Evolutionary conservation across 306 rosid species (phyloP).

Genomic region (Cicer bijugum): DNA sequence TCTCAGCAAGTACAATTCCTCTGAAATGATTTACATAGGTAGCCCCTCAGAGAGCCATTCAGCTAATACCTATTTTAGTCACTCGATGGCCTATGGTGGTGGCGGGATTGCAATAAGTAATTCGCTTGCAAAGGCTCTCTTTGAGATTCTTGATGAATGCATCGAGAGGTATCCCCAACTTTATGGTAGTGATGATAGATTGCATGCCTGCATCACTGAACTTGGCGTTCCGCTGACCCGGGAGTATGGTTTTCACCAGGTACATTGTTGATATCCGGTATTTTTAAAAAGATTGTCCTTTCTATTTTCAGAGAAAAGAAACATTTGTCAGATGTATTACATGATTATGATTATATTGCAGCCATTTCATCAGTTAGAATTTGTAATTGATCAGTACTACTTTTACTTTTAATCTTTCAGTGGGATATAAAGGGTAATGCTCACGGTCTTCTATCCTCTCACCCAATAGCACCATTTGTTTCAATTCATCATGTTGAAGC

Average conservation of each 20-base stretch:
- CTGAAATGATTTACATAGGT: constrained; percentile 83
- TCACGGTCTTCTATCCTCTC: constrained; percentile 78
- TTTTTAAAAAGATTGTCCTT: constrained; percentile 20
- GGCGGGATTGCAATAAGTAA: constrained; percentile 75
- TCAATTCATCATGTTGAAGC: constrained; percentile 84
- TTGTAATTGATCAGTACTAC: constrained; percentile 19
- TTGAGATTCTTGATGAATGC: constrained; percentile 67
- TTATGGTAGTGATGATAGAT: constrained; percentile 82
- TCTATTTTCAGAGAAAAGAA: constrained; percentile 13
- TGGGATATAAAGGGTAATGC: constrained; percentile 78
- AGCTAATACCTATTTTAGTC: constrained; percentile 76
- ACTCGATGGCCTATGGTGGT: constrained; percentile 84
- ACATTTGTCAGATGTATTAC: constrained; percentile 2
- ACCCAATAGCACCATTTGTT: constrained; percentile 79
- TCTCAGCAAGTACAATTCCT: constrained; percentile 71
- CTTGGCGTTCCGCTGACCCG: constrained; percentile 70
- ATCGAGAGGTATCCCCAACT: constrained; percentile 78
- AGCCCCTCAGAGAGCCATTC: constrained; percentile 85
- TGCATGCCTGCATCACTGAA: constrained; percentile 85
- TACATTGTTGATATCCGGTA: constrained; percentile 28
- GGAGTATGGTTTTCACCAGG: constrained; percentile 90
- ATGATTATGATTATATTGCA: constrained; percentile 24
- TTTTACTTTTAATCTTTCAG: constrained; percentile 50
- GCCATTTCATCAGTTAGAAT: constrained; percentile 40
- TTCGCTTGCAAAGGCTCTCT: constrained; percentile 68